Base-by-base conservation (phyloP, 2,329 filamentous ascomycete genomes). In the Ramularia endophylla region DNA sequence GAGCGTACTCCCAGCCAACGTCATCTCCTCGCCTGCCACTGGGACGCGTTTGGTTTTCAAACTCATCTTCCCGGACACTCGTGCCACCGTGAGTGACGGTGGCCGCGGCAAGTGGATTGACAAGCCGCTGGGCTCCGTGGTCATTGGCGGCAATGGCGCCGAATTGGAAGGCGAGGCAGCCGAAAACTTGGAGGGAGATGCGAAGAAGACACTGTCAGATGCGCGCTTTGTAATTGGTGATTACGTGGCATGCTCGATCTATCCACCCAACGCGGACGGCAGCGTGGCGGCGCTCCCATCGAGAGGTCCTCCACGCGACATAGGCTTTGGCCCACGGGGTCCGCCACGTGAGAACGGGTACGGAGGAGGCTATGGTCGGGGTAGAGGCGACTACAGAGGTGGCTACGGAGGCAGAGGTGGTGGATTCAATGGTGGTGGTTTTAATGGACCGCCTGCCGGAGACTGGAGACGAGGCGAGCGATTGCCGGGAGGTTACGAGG, bases 41-140 rank as follows among this genome's bases (percentile, higher is more conserved):
- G 89, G 90, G 46, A 90, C 88, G 7, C 80, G 90, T 40, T 74
- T 95, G n/a, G 81, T 80, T 46, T 97, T 92, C 67, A 83, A 89
- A 35, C 77, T 95, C 13, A 79, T 95, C 40, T 95, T 85, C 61
- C 84, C 85, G 2, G 87, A 95, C 63, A 78, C 84, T 17, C 66
- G 71, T 38, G 65, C 64, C 32, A 62, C 71, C 44, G 57, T 66
- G 40, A 50, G 55, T 50, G 64, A 60, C 39, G 64, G 63, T 15
- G 66, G 64, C 18, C 65, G 72, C 37, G 74, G 77, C 48, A 77
- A 82, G 22, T 95, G 85, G 66, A 73, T 83, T 12, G 80, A 80
- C 16, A 88, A 87, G 56, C 87, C 94, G 45, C 72, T 97, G 0
- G 90, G 90, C 0, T 89, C 80, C 54, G 75, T 95, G 2, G 77